Base-by-base conservation (phyloP, 2,329 filamentous ascomycete species). In the Drechslera avenae region DNA sequence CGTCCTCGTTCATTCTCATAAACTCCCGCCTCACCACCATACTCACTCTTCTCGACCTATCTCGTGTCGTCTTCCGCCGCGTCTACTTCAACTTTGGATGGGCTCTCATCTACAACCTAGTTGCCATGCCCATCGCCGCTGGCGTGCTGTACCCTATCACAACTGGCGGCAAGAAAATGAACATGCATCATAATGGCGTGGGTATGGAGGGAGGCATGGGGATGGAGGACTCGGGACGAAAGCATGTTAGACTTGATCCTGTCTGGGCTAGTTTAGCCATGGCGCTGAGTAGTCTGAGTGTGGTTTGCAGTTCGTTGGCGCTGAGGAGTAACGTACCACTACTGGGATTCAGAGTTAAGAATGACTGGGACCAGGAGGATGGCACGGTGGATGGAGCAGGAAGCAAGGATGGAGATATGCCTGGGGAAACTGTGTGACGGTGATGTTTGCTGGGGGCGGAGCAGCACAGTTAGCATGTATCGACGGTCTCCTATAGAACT, bases 211-310 rank as follows among this genome's bases (percentile, higher is more conserved):
- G 57, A 2, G 65, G 64, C 1, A 64, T 69, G 66, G 71, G 64
- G 18, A 79, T 78, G 39, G 69, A 72, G 3, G 64, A 68, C 14
- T 48, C 43, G 7, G 67, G 64, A 2, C 81, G 79, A 1, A 68
- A 70, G 23, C 87, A 88, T 67, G 74, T 91, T 16, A 77, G 83
- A 53, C 75, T 92, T 39, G 86, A 90, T 69, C 89, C 89, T 0
- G 89, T 89, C 1, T 97, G 92, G 92, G 93, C 92, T 4, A 88
- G 86, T 59, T 75, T 96, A 69, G 92, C 92, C 1, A 97, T 97
- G 93, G 93, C 93, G 19, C 74, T 92, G 72, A 96, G 91, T 73
- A 93, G 89, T 72, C 86, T 97, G 60, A 94, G 89, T 66, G 92
- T 97, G 37, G 88, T 97, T 42, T 76, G 84, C 67, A 96, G 91